Percentiles rank a stretch among this genome's conserved stretches.
Evolutionary conservation across 352 stramenopile genomes (phyloP).

Genomic region (Globisporangium ultimum): DNA sequence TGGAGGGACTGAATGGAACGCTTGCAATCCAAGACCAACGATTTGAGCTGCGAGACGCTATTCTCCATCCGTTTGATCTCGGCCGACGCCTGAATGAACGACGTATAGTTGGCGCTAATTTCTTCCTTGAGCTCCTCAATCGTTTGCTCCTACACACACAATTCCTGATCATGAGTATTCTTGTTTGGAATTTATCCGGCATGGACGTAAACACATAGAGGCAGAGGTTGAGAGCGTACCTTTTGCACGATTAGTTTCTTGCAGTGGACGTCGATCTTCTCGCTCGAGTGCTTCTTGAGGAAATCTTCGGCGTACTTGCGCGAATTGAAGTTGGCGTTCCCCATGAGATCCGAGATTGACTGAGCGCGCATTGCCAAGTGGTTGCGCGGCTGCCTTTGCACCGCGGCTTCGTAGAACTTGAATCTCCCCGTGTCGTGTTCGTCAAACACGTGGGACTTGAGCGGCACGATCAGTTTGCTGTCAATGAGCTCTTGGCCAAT

Average conservation of each 20-base stretch:
- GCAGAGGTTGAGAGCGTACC: conserved; percentile 13
- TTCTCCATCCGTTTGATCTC: conserved; percentile 87
- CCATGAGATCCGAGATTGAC: conserved; percentile 82
- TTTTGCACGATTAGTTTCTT: conserved; percentile 74
- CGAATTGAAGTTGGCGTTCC: conserved; percentile 56
- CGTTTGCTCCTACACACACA: conserved; percentile 52
- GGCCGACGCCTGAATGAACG: conserved; percentile 65
- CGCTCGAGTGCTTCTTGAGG: conserved; percentile 62
- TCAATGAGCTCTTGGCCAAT: conserved; percentile 70
- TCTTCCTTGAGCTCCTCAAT: conserved; percentile 82
- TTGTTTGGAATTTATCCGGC: neutral
- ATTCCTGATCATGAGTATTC: neutral
- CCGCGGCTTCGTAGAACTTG: conserved; percentile 51
- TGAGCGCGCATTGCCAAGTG: conserved; percentile 61
- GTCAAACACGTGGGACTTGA: conserved; percentile 79
- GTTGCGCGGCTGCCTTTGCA: conserved; percentile 60
- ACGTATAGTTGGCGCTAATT: conserved; percentile 79
- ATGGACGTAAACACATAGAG: conserved; percentile 1
- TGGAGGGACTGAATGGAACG: conserved; percentile 62
- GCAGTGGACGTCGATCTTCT: conserved; percentile 78
- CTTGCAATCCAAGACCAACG: conserved; percentile 72
- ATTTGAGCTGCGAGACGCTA: conserved; percentile 77
- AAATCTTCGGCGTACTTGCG: conserved; percentile 80
- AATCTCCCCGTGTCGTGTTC: conserved; percentile 50
- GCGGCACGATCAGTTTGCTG: conserved; percentile 60